Conservation (phyloP, 805 yeast genomes). For the Candida piceae region DNA sequence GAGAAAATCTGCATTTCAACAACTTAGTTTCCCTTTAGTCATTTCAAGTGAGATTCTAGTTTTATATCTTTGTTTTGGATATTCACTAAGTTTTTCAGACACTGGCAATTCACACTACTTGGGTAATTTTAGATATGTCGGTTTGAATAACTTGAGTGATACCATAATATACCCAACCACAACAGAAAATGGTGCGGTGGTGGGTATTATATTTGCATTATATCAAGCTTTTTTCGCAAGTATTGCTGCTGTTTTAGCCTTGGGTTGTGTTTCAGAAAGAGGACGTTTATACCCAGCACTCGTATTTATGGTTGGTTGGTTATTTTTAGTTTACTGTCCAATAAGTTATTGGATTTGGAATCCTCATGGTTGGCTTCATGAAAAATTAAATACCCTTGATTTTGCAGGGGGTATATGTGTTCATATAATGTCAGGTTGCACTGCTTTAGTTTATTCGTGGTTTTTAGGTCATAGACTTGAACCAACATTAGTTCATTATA, state of each 20-base stretch:
- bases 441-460: conserved; percentile 74
- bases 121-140: conserved; percentile 74
- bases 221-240: conserved; percentile 83
- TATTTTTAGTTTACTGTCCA: conserved; percentile 86
- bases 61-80: conserved; percentile 94
- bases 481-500: conserved; percentile 58
- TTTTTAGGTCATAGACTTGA: conserved; percentile 71
- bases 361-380: conserved; percentile 77
- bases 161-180: conserved; percentile 11
- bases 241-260: conserved; percentile 76
- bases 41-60: conserved; percentile 61
- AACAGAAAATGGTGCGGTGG: conserved; percentile 23
- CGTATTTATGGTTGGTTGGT: conserved; percentile 73
- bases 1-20: conserved; percentile 71
- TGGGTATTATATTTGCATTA: conserved; percentile 66
- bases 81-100: conserved; percentile 76
- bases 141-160: conserved; percentile 50
- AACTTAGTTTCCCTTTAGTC: conserved; percentile 70
- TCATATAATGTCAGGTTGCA: conserved; percentile 82
- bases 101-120: conserved; percentile 57
- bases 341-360: conserved; percentile 92
- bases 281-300: conserved; percentile 78
- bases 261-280: conserved; percentile 86
- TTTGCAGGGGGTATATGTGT: conserved; percentile 96
- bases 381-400: conserved; percentile 74